A percentile compares a stretch with the other conserved stretches of the same genome.
Evolutionary conservation across 169 alveolate genomes (phyloP).

Genomic region (Plasmodium billcollinsi): DNA sequence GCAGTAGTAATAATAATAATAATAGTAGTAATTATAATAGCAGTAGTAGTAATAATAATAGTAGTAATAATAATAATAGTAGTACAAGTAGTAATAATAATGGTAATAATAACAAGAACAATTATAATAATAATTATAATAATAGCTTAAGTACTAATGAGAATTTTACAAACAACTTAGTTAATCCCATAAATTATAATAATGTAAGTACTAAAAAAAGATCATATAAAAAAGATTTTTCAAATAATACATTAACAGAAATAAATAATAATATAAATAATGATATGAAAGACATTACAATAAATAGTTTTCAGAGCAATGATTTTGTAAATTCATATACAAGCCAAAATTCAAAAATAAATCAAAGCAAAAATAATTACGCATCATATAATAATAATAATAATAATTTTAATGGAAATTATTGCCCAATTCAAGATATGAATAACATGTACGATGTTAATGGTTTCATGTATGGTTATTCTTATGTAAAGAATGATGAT

Average conservation of each 20-base stretch:
- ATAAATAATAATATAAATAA: neutral
- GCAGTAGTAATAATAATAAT: neutral
- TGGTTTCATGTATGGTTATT: conserved; percentile 1
- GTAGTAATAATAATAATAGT: neutral
- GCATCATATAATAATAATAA: neutral
- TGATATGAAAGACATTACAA: conserved; percentile 12
- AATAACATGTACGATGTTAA: conserved; percentile 19
- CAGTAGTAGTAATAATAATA: no score
- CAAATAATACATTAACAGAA: conserved; percentile 8
- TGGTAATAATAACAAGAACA: neutral
- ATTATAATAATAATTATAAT: neutral
- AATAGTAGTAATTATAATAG: neutral
- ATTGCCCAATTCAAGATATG: conserved; percentile 13
- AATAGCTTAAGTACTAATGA: neutral
- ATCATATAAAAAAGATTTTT: conserved; percentile 6
- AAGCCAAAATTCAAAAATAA: conserved; percentile 7
- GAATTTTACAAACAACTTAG: neutral
- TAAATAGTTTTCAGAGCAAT: neutral
- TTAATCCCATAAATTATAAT: conserved; percentile 6
- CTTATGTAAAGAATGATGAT: conserved; percentile 23
- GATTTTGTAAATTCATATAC: conserved; percentile 3
- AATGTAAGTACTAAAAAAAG: neutral
- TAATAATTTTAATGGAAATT: neutral
- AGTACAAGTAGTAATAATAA: neutral
- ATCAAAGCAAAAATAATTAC: conserved; percentile 25